Evolutionary conservation across 306 rosid genomes (phyloP), one percentile per base, ranked within the genome.

Genomic region (Gleditsia sinensis): DNA sequence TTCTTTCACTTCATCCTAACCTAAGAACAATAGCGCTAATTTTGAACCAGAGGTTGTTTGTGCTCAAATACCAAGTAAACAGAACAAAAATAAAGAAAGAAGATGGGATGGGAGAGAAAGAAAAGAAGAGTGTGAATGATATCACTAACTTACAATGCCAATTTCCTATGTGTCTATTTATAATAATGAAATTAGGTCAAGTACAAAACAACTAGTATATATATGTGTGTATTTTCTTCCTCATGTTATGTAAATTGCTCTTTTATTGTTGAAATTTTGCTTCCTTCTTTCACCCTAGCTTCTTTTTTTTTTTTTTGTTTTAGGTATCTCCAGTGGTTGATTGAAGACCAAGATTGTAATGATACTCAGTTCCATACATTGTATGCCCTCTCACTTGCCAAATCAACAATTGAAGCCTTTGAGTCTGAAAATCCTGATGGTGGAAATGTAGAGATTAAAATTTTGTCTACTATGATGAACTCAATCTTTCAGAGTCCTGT

Each of bases 271-370:
- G 39, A 54, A 58, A 51, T 23, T 58, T 40, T 66, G 67, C 27
- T 45, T 30, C 67, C 12, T 53, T 13, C 36, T 21, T 72, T 78
- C 48, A 72, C 33, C 25, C 24, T 7, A 54, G 46, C 65, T 54
- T 50, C 78, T 68, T 74, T 80, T 39, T 82, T 54, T 50, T 76
- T 68, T 74, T 80, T 39, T 82, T 36, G 58, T 68, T 75, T 7
- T 82, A 94, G 98, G 82, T 94, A 91, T 75, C 94, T 94, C 62
- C 98, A 90, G 62, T 94, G 98, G 97, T 86, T 94, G 89, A 91
- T 94, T 80, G 98, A 94, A 88, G 96, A 91, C 54, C 89, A 81
- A 82, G 98, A 94, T 45, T 91, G 88, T 40, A 51, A 40, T 57
- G 93, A 91, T 64, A 79, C 86, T 75, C 95, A 84, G 77, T 88